Conservation (phyloP, 2,329 filamentous ascomycete species). For the Monosporascus ibericus region DNA sequence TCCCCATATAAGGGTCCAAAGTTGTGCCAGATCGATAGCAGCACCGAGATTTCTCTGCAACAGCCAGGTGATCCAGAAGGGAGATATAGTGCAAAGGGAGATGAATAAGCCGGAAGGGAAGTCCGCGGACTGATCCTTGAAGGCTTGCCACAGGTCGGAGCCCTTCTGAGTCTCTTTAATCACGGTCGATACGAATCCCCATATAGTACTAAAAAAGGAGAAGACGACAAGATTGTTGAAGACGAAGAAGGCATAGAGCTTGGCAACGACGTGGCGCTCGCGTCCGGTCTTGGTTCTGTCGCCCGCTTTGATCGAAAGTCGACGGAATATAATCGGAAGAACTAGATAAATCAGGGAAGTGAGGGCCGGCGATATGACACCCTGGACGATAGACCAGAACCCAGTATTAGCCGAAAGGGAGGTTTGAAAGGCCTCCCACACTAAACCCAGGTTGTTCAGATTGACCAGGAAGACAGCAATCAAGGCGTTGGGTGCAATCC, state of each 20-base stretch:
- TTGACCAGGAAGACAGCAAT: constrained; percentile 93
- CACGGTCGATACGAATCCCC: constrained; percentile 64
- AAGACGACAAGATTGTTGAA: constrained; percentile 97
- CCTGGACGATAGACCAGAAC: constrained; percentile 84
- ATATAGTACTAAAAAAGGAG: constrained; percentile 81
- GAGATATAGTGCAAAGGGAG: constrained; percentile 74
- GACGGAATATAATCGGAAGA: constrained; percentile 85
- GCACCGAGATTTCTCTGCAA: constrained; percentile 90
- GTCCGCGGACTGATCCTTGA: constrained; percentile 47
- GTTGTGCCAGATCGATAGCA: constrained; percentile 85
- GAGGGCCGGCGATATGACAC: constrained; percentile 81
- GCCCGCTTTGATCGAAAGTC: constrained; percentile 74
- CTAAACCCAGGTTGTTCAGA: constrained; percentile 67
- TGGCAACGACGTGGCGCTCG: constrained; percentile 83
- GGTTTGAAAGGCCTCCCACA: constrained; percentile 71
- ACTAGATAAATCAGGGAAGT: constrained; percentile 83
- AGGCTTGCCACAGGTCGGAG: constrained; percentile 60
- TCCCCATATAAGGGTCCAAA: constrained; percentile 77
- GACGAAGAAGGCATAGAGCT: constrained; percentile 92
- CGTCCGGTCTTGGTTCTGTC: constrained; percentile 89
- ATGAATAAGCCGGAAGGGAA: constrained; percentile 60
- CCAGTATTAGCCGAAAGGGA: constrained; percentile 56
- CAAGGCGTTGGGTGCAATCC: constrained; percentile 87
- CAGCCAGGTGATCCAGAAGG: constrained; percentile 92
- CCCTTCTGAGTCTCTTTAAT: constrained; percentile 51